Percentiles rank a stretch among this genome's conserved stretches.
phyloP scores from a whole-genome alignment of 352 stramenopile genomes.

The Phytophthora megakarya region DNA sequence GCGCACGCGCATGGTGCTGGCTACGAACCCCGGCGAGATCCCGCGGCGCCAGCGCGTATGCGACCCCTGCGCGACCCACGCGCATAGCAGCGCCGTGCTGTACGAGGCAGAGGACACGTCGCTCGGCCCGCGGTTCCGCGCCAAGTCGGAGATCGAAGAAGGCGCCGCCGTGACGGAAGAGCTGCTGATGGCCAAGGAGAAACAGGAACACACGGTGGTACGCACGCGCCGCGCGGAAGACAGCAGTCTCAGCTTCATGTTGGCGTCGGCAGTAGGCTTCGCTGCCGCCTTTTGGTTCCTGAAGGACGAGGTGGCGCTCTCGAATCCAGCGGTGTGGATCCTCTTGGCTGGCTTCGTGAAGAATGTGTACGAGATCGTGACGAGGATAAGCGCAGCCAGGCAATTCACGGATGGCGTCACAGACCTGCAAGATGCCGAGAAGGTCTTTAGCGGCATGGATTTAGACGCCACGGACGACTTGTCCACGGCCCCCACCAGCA shows the following conservation, averaged over 20 bases:
- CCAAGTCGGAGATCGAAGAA: constrained; percentile 37
- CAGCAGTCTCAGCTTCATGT: constrained; percentile 55
- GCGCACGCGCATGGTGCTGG: constrained; percentile 79
- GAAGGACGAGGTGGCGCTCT: constrained; percentile 72
- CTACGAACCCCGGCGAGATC: constrained; percentile 66
- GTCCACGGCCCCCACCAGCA: constrained; percentile 4
- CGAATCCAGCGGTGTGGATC: constrained; percentile 82
- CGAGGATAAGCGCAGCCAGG: constrained; percentile 31
- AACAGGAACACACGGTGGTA: background rate
- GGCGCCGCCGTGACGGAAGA: constrained; percentile 31
- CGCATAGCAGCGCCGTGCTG: constrained; percentile 65
- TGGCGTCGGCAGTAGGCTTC: constrained; percentile 67
- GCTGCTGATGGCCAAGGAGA: constrained; percentile 21
- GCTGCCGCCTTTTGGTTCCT: constrained; percentile 79
- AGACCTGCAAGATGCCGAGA: constrained; percentile 39
- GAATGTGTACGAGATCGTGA: constrained; percentile 67
- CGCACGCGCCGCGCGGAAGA: constrained; percentile 14
- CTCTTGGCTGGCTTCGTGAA: constrained; percentile 70
- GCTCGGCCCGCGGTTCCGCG: constrained; percentile 37
- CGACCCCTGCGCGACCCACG: constrained; percentile 64
- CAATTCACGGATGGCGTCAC: constrained; percentile 32
- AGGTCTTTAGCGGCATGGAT: constrained; percentile 49
- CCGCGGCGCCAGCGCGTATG: constrained; percentile 77
- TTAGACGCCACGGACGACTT: constrained; percentile 27
- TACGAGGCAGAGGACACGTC: constrained; percentile 58